Base-by-base conservation (phyloP, 768 basidiomycete genomes). In the Hypsizygus marmoreus region DNA sequence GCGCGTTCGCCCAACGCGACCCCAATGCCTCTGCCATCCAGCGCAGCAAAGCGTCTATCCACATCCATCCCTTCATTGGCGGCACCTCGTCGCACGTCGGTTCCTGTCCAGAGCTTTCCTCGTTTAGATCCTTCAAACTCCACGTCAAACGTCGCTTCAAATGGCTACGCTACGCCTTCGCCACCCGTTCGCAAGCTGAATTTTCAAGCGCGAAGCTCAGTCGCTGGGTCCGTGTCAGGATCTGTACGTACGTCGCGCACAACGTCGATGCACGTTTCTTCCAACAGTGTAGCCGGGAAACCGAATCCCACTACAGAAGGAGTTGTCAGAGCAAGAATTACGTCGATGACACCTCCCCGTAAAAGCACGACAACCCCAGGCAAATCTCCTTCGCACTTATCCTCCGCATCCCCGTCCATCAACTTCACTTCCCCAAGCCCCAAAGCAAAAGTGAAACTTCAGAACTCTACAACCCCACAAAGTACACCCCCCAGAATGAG, bases 1-100 rank as follows among this genome's bases (percentile, higher is more conserved):
- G 43, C 50, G 24, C 71, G 77, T 24, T 77, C 78, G 6, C 73
- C 74, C n/a, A 80, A 79, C 58, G 74, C 74, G 24, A 77, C 76
- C 1, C 75, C 80, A 8, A 60, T 76, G 30, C 76, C 79, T 10
- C 46, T 47, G 10, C 55, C 67, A 13, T 55, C 65, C 16, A 50
- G 54, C 19, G 47, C 53, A 20, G 57, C 66, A 14, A 77, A 74
- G 55, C 66, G 70, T 17, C 40, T 68, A 43, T 66, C 70, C 2
- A 58, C 57, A 12, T 69, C 74, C 6, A 70, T 68, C 30, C 68
- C 75, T 6, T 65, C 70, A 23, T 55, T 70, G 3, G 47, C 66
- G 26, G 67, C 69, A 29, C 62, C 57, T 45, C 66, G 72, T 13
- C 66, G 71, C 13, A 66, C 66, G 29, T 73, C 76, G 2, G 72